Evolutionary conservation across 2,329 filamentous ascomycete genomes (phyloP), one percentile per base, ranked within the genome.

Genomic region (Exophiala dermatitidis): DNA sequence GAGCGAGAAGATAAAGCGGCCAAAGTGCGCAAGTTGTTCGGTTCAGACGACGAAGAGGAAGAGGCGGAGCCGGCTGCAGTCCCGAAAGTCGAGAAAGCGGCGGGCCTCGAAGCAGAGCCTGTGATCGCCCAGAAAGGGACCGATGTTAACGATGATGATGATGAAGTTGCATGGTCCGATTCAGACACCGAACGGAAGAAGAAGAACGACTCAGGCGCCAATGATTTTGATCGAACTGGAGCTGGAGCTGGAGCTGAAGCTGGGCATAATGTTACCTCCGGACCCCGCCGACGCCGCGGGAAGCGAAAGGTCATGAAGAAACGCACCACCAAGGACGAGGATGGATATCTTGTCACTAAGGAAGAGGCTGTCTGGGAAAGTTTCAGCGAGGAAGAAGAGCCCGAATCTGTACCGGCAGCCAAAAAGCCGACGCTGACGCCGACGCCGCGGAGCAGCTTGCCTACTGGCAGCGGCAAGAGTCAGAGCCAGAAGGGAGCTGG

Each of bases 331-430:
- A 85, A 90, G 68, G 90, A 96, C 61, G 88, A 90, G 46, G 85
- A 95, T 60, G 90, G 90, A 4, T 96, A 94, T 68, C 78, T 96
- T 56, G 90, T 95, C 32, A 95, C 90, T 1, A 85, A 85, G 60
- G 87, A 94, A 69, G 89, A 95, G 65, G 72, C 80, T 0, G 85
- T 78, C 0, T 96, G 90, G 90, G 90, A 96, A 68, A 91, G 86
- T 0, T 95, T 94, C 72, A 95, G 89, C 0, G 90, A 96, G 67
- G 90, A 95, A 59, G 90, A 95, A 60, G 75, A 76, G 32, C 69
- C 73, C 3, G 69, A 72, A 5, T 75, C 79, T 66, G 61, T 42
- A 61, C 50, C 43, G 37, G 34, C 19, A 12, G 28, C 29, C 9
- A 52, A 42, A 43, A 56, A 54, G 30, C 50, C 47, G 5, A 26